Evolutionary conservation across 2,329 filamentous ascomycete genomes (phyloP), one percentile per base, ranked within the genome.

Genomic region (Gyromitra esculenta): DNA sequence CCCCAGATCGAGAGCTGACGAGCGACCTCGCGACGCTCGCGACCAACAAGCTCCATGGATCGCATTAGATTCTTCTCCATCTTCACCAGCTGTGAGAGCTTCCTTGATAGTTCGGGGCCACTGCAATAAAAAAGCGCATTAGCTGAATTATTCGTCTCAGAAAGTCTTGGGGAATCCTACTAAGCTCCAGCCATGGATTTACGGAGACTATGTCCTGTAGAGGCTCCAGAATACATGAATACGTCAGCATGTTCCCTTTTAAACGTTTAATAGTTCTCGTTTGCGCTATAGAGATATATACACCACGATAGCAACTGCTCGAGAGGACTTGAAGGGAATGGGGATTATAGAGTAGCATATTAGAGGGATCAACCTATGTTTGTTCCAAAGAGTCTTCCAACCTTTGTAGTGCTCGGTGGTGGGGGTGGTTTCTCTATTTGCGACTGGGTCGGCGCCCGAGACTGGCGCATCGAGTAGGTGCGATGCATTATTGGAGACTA

Each of bases 21-120:
- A 82, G 96, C 96, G 80, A 97, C 95, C 82, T 98, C 96, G 94
- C 98, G 98, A 81, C 96, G 91, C 87, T 99, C 96, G 82, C 94
- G 91, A 59, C 94, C 94, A 69, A 98, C 96, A 64, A 93, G 88
- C 84, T 99, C 96, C 88, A 98, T 91, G 84, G 94, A 97, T 84
- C 96, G 93, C 96, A 99, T 99, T 73, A 97, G 93, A 83, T 99
- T 98, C 90, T 99, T 99, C 87, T 99, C 96, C 96, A 99, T 99
- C 89, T 99, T 99, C 79, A 99, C 96, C 68, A 99, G 89, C 86
- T 97, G 93, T 52, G 94, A 93, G 78, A 99, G 91, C 89, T 99
- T 99, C 89, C 97, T 97, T 75, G 96, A 92, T 75, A 99, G 90
- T 82, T 99, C 96, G 74, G 94, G 90, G 45, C 90, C 90, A 82